These are phyloP conservation scores for Fagopyrum tataricum DNA, from an alignment of 148 eudicot genomes.

Conservation along the genomic window DNA sequence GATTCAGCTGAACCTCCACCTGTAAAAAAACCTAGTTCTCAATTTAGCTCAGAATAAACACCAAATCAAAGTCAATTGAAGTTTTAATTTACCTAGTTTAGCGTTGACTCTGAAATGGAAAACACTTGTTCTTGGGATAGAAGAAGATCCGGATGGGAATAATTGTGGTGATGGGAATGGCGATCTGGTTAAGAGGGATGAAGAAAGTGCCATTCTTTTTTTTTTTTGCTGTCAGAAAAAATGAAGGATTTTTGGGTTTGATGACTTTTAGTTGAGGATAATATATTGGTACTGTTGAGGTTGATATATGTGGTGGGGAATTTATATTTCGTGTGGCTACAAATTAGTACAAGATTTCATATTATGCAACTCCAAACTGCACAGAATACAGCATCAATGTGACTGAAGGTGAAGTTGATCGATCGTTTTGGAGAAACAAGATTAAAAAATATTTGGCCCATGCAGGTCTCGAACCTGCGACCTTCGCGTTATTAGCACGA, in stretches of 20 bases:
- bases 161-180: not conserved
- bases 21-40: conserved; percentile 10
- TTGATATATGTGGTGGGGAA: not conserved
- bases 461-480: conserved; percentile 93
- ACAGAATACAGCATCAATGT: too few species aligned
- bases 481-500: conserved; percentile 98
- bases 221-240: not conserved
- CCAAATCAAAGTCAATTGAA: not conserved
- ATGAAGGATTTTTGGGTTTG: not conserved
- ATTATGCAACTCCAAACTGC: not conserved
- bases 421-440: too few species aligned
- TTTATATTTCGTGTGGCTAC: not conserved
- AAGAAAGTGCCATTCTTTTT: conserved; percentile 8
- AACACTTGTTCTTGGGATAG: not conserved
- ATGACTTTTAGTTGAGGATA: not conserved
- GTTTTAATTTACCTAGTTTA: not conserved
- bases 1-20: conserved; percentile 71
- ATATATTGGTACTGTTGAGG: not conserved
- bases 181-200: conserved; percentile 9
- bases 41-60: not conserved
- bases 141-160: not conserved
- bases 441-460: too few species aligned
- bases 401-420: too few species aligned
- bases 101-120: conserved; percentile 10
- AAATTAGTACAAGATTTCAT: not conserved